phyloP scores from a whole-genome alignment of 2,329 filamentous ascomycete genomes.

The Mycocentrospora acerina region DNA sequence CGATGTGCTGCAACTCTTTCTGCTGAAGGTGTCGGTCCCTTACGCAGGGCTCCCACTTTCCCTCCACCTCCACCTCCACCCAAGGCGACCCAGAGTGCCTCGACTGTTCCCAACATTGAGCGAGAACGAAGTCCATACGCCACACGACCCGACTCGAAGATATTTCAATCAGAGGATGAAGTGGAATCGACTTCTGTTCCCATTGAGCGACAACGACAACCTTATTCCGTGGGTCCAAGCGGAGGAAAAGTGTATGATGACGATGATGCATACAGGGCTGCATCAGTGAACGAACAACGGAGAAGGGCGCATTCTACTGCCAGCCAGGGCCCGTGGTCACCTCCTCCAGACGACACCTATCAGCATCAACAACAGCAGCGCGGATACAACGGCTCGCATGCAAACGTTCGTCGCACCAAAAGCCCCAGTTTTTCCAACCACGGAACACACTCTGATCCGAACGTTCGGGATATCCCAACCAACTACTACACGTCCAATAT shows the following conservation, averaged over 20 bases:
- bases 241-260: conserved; percentile 58
- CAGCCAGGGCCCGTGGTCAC: conserved; percentile 30
- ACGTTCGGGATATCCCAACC: conserved; percentile 31
- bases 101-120: conserved; percentile 27
- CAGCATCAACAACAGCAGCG: conserved; percentile 27
- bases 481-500: conserved; percentile 36
- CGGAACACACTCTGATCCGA: conserved; percentile 37
- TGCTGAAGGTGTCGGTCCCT: conserved; percentile 46
- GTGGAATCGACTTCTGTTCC: conserved; percentile 47
- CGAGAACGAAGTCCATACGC: conserved; percentile 40
- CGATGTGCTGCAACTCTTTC: conserved; percentile 62
- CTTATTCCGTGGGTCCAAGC: conserved; percentile 62
- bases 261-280: conserved; percentile 28
- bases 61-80: conserved; percentile 38
- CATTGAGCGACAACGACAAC: conserved; percentile 66
- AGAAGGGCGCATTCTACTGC: conserved; percentile 36
- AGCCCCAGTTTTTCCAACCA: conserved; percentile 40
- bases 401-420: conserved; percentile 24
- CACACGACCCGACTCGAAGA: conserved; percentile 23
- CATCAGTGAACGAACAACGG: conserved; percentile 22
- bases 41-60: conserved; percentile 38
- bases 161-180: conserved; percentile 39
- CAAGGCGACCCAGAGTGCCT: conserved; percentile 4
- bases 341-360: conserved; percentile 21
- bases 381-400: conserved; percentile 24